Evolutionary conservation across 495 filamentous ascomycete genomes (phyloP), one percentile per base, ranked within the genome.

Genomic region (Penicillium atrosanguineum): DNA sequence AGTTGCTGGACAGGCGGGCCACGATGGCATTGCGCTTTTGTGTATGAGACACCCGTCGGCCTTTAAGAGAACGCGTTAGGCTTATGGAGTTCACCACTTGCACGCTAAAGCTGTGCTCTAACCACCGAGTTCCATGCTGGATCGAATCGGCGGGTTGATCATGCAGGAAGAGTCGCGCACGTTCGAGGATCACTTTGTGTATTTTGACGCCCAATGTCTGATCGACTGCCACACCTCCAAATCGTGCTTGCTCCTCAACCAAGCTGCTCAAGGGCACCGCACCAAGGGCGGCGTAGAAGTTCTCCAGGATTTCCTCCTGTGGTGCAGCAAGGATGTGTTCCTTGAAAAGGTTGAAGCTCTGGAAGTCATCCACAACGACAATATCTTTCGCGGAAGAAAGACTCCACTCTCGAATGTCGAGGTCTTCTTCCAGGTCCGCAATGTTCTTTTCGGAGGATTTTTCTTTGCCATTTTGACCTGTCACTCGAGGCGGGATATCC

Each of bases 321-420:
- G 94, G 94, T 1, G 93, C 90, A 45, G 84, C 88, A 7, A 92
- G 78, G 26, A 99, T 74, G 44, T 86, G 79, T 12, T 87, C 81
- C 61, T 87, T 89, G 74, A 99, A 99, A 0, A 91, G 68, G 26
- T 85, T 83, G 63, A 91, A 96, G 55, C 83, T 88, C 52, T 86
- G 87, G 56, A 89, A 88, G 62, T 96, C 91, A 68, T 99, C 92
- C 7, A 91, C 77, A 46, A 97, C 82, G 16, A 93, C 83, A 55
- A 94, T 84, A 12, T 89, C 76, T 26, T 69, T 79, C 8, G 91
- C 84, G 9, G 77, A 67, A 4, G 86, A 82, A 23, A 97, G 81
- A 39, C 82, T 82, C 71, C 85, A 96, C 54, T 91, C 83, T 59
- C 85, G 86, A 63, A 95, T 85, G 8, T 81, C 80, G 23, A 83